Conservation (phyloP, 2,329 filamentous ascomycete genomes). For the Cladosporium sp. region DNA sequence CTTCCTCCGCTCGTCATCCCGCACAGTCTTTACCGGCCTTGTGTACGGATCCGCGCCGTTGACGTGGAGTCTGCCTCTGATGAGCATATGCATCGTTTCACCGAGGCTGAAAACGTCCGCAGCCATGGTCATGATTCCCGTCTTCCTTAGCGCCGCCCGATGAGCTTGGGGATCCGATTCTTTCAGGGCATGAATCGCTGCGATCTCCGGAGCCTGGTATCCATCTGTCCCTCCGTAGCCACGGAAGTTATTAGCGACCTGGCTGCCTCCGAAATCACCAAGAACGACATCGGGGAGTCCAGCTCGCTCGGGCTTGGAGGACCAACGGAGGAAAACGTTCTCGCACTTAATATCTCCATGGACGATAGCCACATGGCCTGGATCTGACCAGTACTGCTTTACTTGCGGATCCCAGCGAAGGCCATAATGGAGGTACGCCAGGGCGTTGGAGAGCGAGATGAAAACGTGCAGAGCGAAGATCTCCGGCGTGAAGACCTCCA, state of each 20-base stretch:
- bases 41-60: constrained; percentile 2
- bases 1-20: neutral
- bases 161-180: constrained; percentile 5
- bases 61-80: constrained; percentile 10
- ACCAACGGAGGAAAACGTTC: constrained; percentile 23
- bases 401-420: constrained; percentile 8
- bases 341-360: constrained; percentile 24
- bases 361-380: constrained; percentile 14
- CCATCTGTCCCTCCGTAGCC: constrained; percentile 16
- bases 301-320: neutral
- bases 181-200: neutral
- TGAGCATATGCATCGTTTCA: constrained; percentile 20
- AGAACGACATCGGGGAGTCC: constrained; percentile 22
- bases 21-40: neutral
- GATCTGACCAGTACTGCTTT: constrained; percentile 3
- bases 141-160: neutral
- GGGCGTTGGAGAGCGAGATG: constrained; percentile 21
- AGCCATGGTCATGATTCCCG: constrained; percentile 15
- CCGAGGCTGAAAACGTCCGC: constrained; percentile 25
- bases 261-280: constrained; percentile 21
- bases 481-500: constrained; percentile 11
- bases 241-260: neutral
- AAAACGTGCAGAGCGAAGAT: constrained; percentile 23
- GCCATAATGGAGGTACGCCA: constrained; percentile 25
- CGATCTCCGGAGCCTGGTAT: constrained; percentile 15